Evolutionary conservation across 331 rosid species (phyloP).

Genomic region (Acacia concinna): DNA sequence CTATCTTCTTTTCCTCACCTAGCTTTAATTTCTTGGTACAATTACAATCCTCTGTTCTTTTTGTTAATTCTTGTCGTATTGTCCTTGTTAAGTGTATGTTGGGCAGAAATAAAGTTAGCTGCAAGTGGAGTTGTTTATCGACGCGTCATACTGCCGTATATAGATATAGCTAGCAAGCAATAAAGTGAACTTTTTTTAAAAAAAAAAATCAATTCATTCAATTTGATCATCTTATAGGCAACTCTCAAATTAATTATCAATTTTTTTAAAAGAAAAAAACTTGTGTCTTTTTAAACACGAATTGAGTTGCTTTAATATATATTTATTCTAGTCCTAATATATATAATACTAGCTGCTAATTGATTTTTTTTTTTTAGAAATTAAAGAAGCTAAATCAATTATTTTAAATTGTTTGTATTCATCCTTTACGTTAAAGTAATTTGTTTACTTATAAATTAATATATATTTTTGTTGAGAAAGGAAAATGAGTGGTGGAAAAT

Average conservation of each 20-base stretch:
- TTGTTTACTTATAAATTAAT: too few species aligned
- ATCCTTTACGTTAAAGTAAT: too few species aligned
- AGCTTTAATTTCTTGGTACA: background rate
- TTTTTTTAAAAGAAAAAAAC: background rate
- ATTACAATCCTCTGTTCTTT: background rate
- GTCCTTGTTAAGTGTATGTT: background rate
- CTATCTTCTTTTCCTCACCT: background rate
- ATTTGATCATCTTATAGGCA: background rate
- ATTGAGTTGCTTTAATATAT: background rate
- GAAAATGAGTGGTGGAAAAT: background rate
- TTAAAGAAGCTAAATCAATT: too few species aligned
- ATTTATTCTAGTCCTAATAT: accelerated
- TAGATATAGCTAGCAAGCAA: background rate
- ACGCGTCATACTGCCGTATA: background rate
- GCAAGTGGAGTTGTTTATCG: background rate
- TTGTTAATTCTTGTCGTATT: background rate
- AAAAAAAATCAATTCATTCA: background rate
- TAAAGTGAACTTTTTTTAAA: background rate
- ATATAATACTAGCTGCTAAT: too few species aligned
- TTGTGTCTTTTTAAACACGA: background rate
- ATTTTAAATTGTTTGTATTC: too few species aligned
- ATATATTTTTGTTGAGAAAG: too few species aligned
- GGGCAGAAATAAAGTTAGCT: background rate
- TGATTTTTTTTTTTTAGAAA: too few species aligned
- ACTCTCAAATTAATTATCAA: background rate